These are phyloP conservation scores for Achaetomium macrosporum DNA, from an alignment of 2,329 filamentous ascomycete genomes.

Conservation along the genomic window DNA sequence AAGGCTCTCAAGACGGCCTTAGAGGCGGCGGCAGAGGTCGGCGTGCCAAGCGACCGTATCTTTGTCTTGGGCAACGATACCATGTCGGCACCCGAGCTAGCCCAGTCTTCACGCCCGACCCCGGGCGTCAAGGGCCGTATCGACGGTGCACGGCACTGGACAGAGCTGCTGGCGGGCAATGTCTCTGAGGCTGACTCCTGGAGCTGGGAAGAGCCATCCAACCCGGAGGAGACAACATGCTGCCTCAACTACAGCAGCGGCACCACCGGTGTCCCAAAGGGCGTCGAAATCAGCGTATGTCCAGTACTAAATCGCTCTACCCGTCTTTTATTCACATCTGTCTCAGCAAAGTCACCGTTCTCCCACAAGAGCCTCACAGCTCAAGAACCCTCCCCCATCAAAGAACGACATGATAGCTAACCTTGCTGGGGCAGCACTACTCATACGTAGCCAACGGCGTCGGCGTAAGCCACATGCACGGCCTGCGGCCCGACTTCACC, in stretches of 20 bases:
- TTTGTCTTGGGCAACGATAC: slow-evolving; percentile 59
- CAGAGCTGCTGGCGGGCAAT: slow-evolving; percentile 48
- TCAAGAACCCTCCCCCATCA: too few relatives aligned
- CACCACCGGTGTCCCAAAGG: slow-evolving; percentile 78
- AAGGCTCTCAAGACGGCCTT: slow-evolving; percentile 56
- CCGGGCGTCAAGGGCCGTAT: slow-evolving; percentile 22
- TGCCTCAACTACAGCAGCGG: slow-evolving; percentile 75
- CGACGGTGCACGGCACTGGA: slow-evolving; percentile 56
- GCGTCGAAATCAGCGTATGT: slow-evolving; percentile 62
- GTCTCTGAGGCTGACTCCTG: slow-evolving; percentile 48
- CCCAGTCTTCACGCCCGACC: slow-evolving; percentile 14
- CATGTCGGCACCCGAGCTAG: slow-evolving; percentile 22
- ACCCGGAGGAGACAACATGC: slow-evolving; percentile 49
- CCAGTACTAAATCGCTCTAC: too few relatives aligned
- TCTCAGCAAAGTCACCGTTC: too few relatives aligned
- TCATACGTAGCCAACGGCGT: slow-evolving; percentile 68
- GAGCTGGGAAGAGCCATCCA: slow-evolving; percentile 54
- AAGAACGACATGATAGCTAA: too few relatives aligned
- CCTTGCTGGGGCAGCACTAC: slow-evolving; percentile 40
- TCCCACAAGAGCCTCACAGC: too few relatives aligned
- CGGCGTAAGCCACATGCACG: slow-evolving; percentile 48
- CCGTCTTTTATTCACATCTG: too few relatives aligned
- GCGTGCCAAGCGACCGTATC: slow-evolving; percentile 49
- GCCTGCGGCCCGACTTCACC: slow-evolving; percentile 44
- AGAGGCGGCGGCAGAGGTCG: slow-evolving; percentile 56